Base-by-base conservation (phyloP, 805 yeast species). In the Isabelozyma rhagii region DNA sequence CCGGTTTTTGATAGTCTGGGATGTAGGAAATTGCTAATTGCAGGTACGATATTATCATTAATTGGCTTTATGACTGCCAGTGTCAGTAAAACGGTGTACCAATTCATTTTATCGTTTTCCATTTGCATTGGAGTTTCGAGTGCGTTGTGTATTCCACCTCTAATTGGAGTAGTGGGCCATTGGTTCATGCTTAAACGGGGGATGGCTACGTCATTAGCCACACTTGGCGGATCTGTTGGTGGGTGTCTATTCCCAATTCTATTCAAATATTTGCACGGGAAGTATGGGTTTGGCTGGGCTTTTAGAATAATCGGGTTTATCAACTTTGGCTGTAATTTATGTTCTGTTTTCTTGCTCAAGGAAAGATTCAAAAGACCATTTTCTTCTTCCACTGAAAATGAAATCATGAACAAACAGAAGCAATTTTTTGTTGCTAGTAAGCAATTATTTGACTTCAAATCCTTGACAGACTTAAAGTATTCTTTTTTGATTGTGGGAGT, bases 1-100 rank as follows among this genome's bases (percentile, higher is more conserved):
- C 79, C 82, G 6, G 66, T 81, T 42, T 87, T 85, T 60, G 92
- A 86, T 62, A 67, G 79, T 42, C 74, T 75, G 49, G 92, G 92
- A 2, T 72, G 84, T 11, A 67, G 66, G 39, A 53, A 56, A n/a
- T 80, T 82, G 2, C 60, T 83, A 60, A 50, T 71, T 6, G 53
- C 69, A 9, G 82, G 84, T 2, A 66, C 79, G 0, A 18, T 72
- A 0, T 53, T 80, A 21, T 67, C 72, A 8, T 71, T 74, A 48
- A 70, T 62, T 3, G 85, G 85, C 0, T 61, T 83, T 11, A 65
- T 85, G 56, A 81, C 83, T 1, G 68, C 79, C n/a, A 85, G 84
- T 9, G 71, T 71, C 50, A 75, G 84, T 56, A 70, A 67, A 0
- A 59, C 69, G 2, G 76, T 81, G 6, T 82, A 77, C 67, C 88